These are phyloP conservation scores for Fusarium incarnatum DNA, from an alignment of 2,329 filamentous ascomycete genomes.

Conservation along the genomic window DNA sequence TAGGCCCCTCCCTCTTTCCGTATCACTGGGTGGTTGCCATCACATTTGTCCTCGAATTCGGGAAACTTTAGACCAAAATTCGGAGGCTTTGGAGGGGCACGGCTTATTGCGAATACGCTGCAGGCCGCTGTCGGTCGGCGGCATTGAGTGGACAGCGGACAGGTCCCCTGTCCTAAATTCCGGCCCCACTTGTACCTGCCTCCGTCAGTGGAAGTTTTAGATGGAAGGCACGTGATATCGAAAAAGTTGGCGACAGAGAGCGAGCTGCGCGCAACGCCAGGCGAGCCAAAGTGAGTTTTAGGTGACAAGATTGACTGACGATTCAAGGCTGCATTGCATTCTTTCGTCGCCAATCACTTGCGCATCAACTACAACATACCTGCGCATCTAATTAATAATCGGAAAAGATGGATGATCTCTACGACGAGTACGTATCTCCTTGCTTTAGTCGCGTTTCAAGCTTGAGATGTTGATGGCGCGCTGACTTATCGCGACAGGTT, in stretches of 20 bases:
- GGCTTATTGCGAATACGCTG: constrained; percentile 39
- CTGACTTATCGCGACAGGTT: constrained; percentile 69
- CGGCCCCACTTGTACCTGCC: constrained; percentile 42
- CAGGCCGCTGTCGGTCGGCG: constrained; percentile 40
- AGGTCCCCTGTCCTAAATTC: constrained; percentile 20
- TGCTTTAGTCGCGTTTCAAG: constrained; percentile 7
- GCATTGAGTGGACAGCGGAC: neutral
- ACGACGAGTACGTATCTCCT: constrained; percentile 79
- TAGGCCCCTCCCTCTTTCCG: constrained; percentile 23
- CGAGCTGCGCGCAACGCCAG: constrained; percentile 40
- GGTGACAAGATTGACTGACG: constrained; percentile 41
- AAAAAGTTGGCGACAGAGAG: constrained; percentile 46
- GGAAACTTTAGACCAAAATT: constrained; percentile 24
- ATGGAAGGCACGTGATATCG: constrained; percentile 45
- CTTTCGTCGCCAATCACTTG: constrained; percentile 31
- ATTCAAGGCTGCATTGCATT: constrained; percentile 34
- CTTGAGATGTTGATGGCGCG: constrained; percentile 26
- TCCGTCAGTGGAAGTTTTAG: constrained; percentile 1
- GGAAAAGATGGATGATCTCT: constrained; percentile 86
- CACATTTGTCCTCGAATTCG: constrained; percentile 30
- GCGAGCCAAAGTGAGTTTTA: constrained; percentile 20
- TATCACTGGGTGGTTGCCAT: constrained; percentile 6
- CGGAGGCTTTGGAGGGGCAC: constrained; percentile 43
- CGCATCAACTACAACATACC: constrained; percentile 24
- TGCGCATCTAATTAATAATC: constrained; percentile 25